Evolutionary conservation across 805 yeast species (phyloP).

Genomic region (Lachancea fermentati): DNA sequence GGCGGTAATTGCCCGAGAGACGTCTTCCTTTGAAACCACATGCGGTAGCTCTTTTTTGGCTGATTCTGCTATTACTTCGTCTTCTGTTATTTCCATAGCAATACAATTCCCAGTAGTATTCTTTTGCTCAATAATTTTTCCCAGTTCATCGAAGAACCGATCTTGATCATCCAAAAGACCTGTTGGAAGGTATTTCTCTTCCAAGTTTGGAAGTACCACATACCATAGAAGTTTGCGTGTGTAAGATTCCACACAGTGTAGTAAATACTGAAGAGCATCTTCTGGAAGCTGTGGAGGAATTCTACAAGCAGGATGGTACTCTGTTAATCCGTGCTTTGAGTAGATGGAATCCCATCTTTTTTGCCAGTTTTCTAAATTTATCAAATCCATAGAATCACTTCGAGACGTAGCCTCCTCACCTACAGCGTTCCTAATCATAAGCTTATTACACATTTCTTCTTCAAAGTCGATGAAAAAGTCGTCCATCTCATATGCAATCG

Average conservation of each 20-base stretch:
- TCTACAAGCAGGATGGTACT: slow-evolving; percentile 11
- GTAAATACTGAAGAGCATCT: slow-evolving; percentile 14
- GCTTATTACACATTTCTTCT: slow-evolving; percentile 18
- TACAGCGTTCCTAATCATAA: too few relatives aligned
- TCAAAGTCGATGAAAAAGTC: slow-evolving; percentile 25
- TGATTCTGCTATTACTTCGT: not conserved
- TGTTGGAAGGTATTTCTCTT: slow-evolving; percentile 11
- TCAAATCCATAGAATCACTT: too few relatives aligned
- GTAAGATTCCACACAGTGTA: slow-evolving; percentile 14
- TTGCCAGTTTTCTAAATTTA: slow-evolving; percentile 23
- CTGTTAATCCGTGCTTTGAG: slow-evolving; percentile 18
- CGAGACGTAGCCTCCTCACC: slow-evolving; percentile 1
- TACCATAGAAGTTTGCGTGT: slow-evolving; percentile 16
- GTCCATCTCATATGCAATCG: slow-evolving; percentile 32
- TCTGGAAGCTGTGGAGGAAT: slow-evolving; percentile 13
- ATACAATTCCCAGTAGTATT: too few relatives aligned
- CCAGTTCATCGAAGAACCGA: not conserved
- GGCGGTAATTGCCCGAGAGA: slow-evolving; percentile 6
- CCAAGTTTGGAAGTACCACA: slow-evolving; percentile 18
- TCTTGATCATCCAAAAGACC: slow-evolving; percentile 1
- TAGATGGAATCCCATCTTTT: slow-evolving; percentile 27
- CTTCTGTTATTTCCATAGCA: slow-evolving; percentile 4
- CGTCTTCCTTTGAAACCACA: slow-evolving; percentile 16
- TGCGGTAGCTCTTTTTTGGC: slow-evolving; percentile 15
- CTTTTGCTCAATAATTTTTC: too few relatives aligned